Evolutionary conservation across 2,329 filamentous ascomycete species (phyloP).

Genomic region (Diaporthe velutina): DNA sequence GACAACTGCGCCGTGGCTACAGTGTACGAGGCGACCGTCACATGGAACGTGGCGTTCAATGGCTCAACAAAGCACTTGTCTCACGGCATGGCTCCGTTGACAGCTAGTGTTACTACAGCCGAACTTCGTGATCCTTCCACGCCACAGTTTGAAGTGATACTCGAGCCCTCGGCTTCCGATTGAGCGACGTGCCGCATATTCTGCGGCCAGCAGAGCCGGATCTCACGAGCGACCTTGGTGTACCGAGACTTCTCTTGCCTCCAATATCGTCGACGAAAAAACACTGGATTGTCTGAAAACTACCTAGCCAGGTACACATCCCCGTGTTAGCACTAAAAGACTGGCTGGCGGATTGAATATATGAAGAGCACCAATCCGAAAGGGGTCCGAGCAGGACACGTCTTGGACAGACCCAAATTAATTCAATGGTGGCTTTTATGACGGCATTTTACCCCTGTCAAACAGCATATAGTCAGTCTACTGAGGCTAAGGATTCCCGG

Average conservation of each 20-base stretch:
- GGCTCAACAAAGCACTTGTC: slow-evolving; percentile 1
- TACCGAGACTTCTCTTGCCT: neutral
- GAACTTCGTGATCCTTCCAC: neutral
- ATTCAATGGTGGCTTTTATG: neutral
- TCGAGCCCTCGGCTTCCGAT: neutral
- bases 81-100: neutral
- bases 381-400: neutral
- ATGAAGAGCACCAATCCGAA: neutral
- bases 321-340: neutral
- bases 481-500: neutral
- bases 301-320: neutral
- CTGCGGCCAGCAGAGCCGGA: no score
- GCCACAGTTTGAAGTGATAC: neutral
- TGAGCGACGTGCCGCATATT: neutral
- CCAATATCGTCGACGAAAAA: neutral
- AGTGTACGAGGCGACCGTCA: slow-evolving; percentile 10
- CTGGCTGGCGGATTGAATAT: neutral
- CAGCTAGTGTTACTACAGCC: slow-evolving; percentile 4
- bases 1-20: neutral
- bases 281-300: neutral
- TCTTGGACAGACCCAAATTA: no score
- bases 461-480: neutral
- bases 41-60: slow-evolving; percentile 23
- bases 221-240: neutral
- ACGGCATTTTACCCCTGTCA: neutral